Evolutionary conservation across 345 rosid genomes (phyloP).

Genomic region (Anastatica hierochuntica): DNA sequence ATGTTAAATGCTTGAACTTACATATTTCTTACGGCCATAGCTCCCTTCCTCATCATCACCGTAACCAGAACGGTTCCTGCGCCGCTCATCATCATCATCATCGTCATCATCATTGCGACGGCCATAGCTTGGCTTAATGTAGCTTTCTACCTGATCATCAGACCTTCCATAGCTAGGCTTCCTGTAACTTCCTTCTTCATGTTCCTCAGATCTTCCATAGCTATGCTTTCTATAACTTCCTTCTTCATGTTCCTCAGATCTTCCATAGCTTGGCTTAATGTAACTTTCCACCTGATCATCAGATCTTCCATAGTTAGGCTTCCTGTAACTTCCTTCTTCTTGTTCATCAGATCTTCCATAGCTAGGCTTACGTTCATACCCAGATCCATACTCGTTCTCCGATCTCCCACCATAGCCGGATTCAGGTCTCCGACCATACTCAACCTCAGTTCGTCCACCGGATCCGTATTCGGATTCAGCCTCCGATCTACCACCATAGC

Average conservation of each 20-base stretch:
- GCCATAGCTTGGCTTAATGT: conserved; percentile 25
- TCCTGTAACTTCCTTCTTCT: conserved; percentile 26
- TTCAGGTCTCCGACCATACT: conserved; percentile 24
- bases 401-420: conserved; percentile 13
- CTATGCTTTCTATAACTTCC: conserved; percentile 28
- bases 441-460: conserved; percentile 14
- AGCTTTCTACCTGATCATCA: not conserved
- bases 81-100: conserved; percentile 24
- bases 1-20: conserved; percentile 22
- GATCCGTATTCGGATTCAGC: conserved; percentile 6
- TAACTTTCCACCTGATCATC: conserved; percentile 20
- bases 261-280: conserved; percentile 14
- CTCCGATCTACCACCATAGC: conserved; percentile 5
- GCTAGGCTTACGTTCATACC: conserved; percentile 21
- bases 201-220: conserved; percentile 20
- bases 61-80: conserved; percentile 20
- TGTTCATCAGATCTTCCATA: conserved; percentile 28
- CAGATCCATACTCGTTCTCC: conserved; percentile 18
- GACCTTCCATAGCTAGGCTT: not conserved
- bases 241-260: conserved; percentile 37
- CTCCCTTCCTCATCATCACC: conserved; percentile 49
- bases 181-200: not conserved
- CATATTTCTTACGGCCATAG: conserved; percentile 85
- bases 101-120: conserved; percentile 50
- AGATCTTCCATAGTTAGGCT: conserved; percentile 30